These are phyloP conservation scores for Claviceps africana DNA, from an alignment of 2,329 filamentous ascomycete genomes.

Conservation along the genomic window DNA sequence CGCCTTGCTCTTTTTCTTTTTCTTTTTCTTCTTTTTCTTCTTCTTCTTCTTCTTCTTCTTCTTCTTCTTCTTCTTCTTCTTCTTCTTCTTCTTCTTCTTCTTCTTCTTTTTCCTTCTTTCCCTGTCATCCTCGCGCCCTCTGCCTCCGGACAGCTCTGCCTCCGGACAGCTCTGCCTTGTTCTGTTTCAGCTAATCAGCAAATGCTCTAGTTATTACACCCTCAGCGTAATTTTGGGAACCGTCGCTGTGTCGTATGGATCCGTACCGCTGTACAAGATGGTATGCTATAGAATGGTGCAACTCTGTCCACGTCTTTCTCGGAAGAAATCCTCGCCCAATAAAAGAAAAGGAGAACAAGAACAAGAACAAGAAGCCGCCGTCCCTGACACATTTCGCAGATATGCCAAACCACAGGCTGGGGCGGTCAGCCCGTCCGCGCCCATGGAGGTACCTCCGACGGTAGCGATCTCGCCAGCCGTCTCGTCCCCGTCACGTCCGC, in stretches of 20 bases:
- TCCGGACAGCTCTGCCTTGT: neutral
- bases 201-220: conserved; percentile 48
- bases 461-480: conserved; percentile 55
- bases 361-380: neutral
- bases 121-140: neutral
- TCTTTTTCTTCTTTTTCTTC: too few relatives aligned
- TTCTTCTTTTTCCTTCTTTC: too few relatives aligned
- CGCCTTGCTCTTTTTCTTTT: neutral
- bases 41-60: too few relatives aligned
- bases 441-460: conserved; percentile 38
- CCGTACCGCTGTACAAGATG: conserved; percentile 81
- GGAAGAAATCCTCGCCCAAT: neutral
- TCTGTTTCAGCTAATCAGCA: neutral
- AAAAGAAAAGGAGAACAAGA: too few relatives aligned
- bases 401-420: conserved; percentile 80
- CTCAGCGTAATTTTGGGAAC: conserved; percentile 67
- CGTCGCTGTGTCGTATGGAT: conserved; percentile 67
- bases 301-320: neutral
- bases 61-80: too few relatives aligned
- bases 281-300: conserved; percentile 23
- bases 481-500: conserved; percentile 68
- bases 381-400: conserved; percentile 23
- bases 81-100: too few relatives aligned
- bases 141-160: neutral
- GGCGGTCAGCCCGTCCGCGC: conserved; percentile 84